phyloP scores from a whole-genome alignment of 768 basidiomycete species.

The Tricholoma hemisulphureum region DNA sequence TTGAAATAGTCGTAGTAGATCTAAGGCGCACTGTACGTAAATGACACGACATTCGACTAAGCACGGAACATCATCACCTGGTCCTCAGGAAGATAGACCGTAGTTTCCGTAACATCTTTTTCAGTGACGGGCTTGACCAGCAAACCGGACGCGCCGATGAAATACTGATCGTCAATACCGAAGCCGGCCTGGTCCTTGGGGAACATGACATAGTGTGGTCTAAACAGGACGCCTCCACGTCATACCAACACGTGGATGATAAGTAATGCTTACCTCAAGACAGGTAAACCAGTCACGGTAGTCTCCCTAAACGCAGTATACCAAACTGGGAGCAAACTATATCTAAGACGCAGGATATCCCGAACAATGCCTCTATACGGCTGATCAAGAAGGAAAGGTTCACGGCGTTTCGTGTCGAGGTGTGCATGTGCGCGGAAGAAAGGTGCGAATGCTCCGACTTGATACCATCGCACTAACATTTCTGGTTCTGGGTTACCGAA shows the following conservation, averaged over 20 bases:
- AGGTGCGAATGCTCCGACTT: conserved; percentile 90
- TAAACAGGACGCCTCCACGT: conserved; percentile 29
- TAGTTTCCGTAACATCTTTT: conserved; percentile 64
- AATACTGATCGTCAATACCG: conserved; percentile 91
- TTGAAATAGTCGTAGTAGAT: conserved; percentile 96
- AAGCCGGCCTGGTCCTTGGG: conserved; percentile 87
- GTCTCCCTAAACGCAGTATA: conserved; percentile 97
- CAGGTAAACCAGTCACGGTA: conserved; percentile 74
- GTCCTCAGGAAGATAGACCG: conserved; percentile 84
- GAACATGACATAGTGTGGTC: conserved; percentile 95
- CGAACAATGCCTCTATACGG: conserved; percentile 84
- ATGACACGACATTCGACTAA: conserved; percentile 3
- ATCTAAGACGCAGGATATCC: conserved; percentile 76
- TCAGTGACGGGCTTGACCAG: conserved; percentile 88
- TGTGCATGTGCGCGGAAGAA: conserved; percentile 99
- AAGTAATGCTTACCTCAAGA: conserved; percentile 60
- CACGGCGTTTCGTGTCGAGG: conserved; percentile 95
- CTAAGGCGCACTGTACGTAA: conserved; percentile 30
- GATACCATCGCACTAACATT: conserved; percentile 97
- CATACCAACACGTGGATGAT: not conserved
- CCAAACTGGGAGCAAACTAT: conserved; percentile 88
- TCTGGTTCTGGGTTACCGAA: conserved; percentile 95
- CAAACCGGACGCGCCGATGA: conserved; percentile 82
- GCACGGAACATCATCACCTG: conserved; percentile 44
- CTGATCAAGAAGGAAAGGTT: conserved; percentile 89